These are phyloP conservation scores for Daldinia concentrica DNA, from an alignment of 495 filamentous ascomycete species.

Conservation along the genomic window DNA sequence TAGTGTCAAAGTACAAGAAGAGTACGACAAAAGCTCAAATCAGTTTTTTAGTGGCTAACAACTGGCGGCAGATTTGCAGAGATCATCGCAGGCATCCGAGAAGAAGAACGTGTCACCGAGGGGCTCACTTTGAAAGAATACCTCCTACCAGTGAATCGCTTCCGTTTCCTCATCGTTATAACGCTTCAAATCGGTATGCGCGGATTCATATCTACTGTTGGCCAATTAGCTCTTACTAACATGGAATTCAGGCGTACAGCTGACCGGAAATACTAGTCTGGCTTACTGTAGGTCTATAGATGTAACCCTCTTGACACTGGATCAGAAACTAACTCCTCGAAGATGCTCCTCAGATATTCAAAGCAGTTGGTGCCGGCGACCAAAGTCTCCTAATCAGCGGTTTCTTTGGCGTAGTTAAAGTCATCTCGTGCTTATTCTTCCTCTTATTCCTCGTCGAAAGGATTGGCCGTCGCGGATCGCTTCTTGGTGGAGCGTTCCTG, in stretches of 20 bases:
- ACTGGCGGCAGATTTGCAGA: conserved; percentile 48
- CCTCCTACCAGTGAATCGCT: conserved; percentile 56
- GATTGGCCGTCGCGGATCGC: conserved; percentile 49
- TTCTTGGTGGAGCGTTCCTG: conserved; percentile 49
- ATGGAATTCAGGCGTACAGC: conserved; percentile 49
- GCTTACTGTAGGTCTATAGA: conserved; percentile 51
- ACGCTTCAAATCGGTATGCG: conserved; percentile 50
- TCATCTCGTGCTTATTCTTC: conserved; percentile 53
- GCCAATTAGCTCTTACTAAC: not conserved
- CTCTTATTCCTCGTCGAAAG: conserved; percentile 53
- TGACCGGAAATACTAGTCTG: conserved; percentile 60
- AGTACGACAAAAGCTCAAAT: conserved; percentile 28
- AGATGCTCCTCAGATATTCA: conserved; percentile 59
- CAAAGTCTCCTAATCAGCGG: conserved; percentile 57
- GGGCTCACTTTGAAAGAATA: conserved; percentile 57
- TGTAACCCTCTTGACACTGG: not conserved
- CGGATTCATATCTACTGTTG: not conserved
- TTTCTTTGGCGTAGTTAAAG: conserved; percentile 61
- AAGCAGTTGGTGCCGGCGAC: conserved; percentile 54
- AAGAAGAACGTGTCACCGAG: conserved; percentile 56
- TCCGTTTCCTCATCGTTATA: conserved; percentile 53
- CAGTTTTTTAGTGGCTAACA: conserved; percentile 5
- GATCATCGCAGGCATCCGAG: conserved; percentile 54
- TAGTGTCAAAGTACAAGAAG: conserved; percentile 50
- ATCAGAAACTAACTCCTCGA: conserved; percentile 13